Evolutionary conservation across 208 protist species (phyloP), one percentile per base, ranked within the genome.

Genomic region (Trypanosomatidae sp.): DNA sequence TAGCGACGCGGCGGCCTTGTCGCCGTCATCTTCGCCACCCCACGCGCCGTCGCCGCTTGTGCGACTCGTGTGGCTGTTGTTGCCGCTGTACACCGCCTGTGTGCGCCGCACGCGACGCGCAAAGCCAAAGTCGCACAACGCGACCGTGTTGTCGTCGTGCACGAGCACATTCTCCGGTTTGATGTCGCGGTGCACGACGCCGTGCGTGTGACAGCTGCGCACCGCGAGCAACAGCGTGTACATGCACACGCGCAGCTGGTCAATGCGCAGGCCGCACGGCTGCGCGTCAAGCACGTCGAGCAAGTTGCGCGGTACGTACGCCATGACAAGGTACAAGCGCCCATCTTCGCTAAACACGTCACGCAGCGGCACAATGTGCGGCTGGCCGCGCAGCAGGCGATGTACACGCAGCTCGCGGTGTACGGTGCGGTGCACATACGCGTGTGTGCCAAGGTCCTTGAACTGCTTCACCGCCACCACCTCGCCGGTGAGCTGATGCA

Each of bases 401-500:
- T 96, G 63, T 4, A 95, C 86, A 19, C 74, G 63, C n/a, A 97
- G 54, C 47, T 98, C 95, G 4, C 95, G 61, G 48, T 95, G 49
- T 59, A 95, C 95, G 0, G 86, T 90, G 27, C 88, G 83, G 3
- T 70, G 52, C 7, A 94, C 77, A 46, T 84, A 82, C 39, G 86
- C 80, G 48, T 96, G 82, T 2, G 69, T 56, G 11, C 91, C 68
- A 2, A 61, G 73, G 35, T 92, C 68, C 66, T 97, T 97, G 69
- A 98, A 97, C 38, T 88, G 83, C 47, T 98, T 98, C 19, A 97
- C 82, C 2, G 95, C 95, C 0, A 97, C 88, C 28, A 94, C 61
- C 5, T 64, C 52, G 25, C 67, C 63, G 0, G 81, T 90, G 6
- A 73, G 54, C 48, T 70, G 80, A 53, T 96, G 65, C 26, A 79